Base-by-base conservation (phyloP, 257 asterid genomes). In the Penstemon davidsonii region DNA sequence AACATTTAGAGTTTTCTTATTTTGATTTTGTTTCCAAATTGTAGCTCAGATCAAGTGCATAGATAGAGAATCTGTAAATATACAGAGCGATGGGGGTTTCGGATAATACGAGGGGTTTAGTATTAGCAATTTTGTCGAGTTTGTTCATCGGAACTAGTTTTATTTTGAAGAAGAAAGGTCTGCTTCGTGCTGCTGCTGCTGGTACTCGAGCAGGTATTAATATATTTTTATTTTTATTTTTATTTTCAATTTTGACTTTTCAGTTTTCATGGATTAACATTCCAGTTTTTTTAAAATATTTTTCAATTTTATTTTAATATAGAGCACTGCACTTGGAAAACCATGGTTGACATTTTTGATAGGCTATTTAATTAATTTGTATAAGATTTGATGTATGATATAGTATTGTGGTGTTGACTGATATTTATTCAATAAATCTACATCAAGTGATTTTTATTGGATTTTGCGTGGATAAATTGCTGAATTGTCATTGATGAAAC, bases 131-230 rank as follows among this genome's bases (percentile, higher is more conserved):
- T 85, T 9, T 88, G 56, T 90, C 97, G 67, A 79, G 98, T 82
- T 88, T 92, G 84, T 92, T 92, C 55, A 83, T 90, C 4, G 98
- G 98, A 38, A 72, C 95, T 47, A 92, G 98, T 75, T 92, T 92
- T 62, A 86, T 88, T 52, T 75, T 92, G 80, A 92, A 92, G 89
- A 89, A 89, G 91, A 92, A 90, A 85, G 96, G 98, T 60, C 89
- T 92, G 13, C 83, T 69, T 45, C 93, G 96, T 43, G 96, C 98
- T 71, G 95, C 95, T 62, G 86, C 91, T 52, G 87, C 85, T 71
- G 96, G 95, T 33, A 73, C 85, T 50, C 84, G 87, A 2, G 96
- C 98, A 75, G 96, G 97, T 91, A 19, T 15, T 55, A 37, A 37
- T 10, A n/a, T 12, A n/a, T 38, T 4, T 55, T 55, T 5, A 55